Conservation (phyloP, 2,329 filamentous ascomycete species). For the Alternaria triticimaculans region DNA sequence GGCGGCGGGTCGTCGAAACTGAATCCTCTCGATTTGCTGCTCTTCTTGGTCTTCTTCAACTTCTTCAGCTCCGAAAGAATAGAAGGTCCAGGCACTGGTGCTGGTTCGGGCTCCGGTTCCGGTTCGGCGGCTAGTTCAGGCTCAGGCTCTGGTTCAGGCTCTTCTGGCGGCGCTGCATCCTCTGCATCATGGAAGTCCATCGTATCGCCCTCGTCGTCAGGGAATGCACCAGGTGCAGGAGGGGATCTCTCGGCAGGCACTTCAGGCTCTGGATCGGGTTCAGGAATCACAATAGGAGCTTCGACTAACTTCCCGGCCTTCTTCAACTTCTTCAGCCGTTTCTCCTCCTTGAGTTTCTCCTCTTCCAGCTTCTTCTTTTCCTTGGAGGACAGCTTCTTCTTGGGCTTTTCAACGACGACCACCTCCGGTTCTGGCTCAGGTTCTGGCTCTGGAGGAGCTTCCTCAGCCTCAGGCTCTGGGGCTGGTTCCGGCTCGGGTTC, state of each 20-base stretch:
- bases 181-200: slow-evolving; percentile 32
- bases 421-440: slow-evolving; percentile 36
- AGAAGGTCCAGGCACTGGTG: slow-evolving; percentile 29
- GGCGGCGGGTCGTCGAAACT: slow-evolving; percentile 41
- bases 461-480: slow-evolving; percentile 34
- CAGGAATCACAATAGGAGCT: slow-evolving; percentile 33
- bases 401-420: slow-evolving; percentile 38
- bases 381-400: slow-evolving; percentile 41
- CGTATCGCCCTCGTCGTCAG: slow-evolving; percentile 51
- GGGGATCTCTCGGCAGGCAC: slow-evolving; percentile 43
- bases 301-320: slow-evolving; percentile 36
- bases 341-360: slow-evolving; percentile 13
- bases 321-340: slow-evolving; percentile 39
- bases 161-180: slow-evolving; percentile 4
- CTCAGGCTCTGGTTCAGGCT: slow-evolving; percentile 41
- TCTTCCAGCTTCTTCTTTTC: slow-evolving; percentile 11
- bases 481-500: slow-evolving; percentile 16
- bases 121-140: slow-evolving; percentile 10
- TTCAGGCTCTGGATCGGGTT: slow-evolving; percentile 43
- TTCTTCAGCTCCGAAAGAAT: slow-evolving; percentile 27
- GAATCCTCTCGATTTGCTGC: slow-evolving; percentile 65
- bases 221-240: slow-evolving; percentile 57
- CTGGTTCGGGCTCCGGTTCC: slow-evolving; percentile 28
- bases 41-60: slow-evolving; percentile 37
- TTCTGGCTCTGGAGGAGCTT: slow-evolving; percentile 20